These are phyloP conservation scores for Spathaspora gorwiae DNA, from an alignment of 805 yeast genomes.

Conservation along the genomic window DNA sequence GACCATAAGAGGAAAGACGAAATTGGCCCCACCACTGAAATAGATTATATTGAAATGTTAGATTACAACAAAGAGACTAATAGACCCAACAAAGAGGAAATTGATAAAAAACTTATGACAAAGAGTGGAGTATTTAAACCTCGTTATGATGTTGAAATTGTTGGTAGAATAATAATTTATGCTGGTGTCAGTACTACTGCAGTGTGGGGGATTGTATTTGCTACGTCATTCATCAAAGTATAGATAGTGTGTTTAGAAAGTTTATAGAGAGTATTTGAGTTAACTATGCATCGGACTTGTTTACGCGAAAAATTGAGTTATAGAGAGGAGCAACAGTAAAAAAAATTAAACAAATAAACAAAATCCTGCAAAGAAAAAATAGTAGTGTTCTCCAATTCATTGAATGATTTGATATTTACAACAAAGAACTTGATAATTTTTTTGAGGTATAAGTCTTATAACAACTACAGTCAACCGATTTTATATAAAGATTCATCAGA, in stretches of 20 bases:
- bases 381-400: no score
- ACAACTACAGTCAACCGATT: no score
- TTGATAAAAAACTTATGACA: neutral
- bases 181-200: conserved; percentile 71
- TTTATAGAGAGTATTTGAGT: no score
- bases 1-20: conserved; percentile 22
- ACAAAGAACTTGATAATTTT: no score
- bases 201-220: conserved; percentile 36
- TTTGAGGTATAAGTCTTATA: no score
- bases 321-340: no score
- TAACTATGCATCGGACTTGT: no score
- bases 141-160: conserved; percentile 69
- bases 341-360: no score
- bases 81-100: neutral
- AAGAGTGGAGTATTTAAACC: conserved; percentile 46
- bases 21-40: conserved; percentile 36
- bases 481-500: no score
- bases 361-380: no score
- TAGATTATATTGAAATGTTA: conserved; percentile 38
- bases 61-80: conserved; percentile 21
- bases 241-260: neutral
- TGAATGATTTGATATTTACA: no score
- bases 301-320: no score
- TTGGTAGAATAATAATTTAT: conserved; percentile 74
- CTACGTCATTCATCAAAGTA: conserved; percentile 11